Base-by-base conservation (phyloP, 371 early-diverging fungal species). In the Rhizopus sp. region DNA sequence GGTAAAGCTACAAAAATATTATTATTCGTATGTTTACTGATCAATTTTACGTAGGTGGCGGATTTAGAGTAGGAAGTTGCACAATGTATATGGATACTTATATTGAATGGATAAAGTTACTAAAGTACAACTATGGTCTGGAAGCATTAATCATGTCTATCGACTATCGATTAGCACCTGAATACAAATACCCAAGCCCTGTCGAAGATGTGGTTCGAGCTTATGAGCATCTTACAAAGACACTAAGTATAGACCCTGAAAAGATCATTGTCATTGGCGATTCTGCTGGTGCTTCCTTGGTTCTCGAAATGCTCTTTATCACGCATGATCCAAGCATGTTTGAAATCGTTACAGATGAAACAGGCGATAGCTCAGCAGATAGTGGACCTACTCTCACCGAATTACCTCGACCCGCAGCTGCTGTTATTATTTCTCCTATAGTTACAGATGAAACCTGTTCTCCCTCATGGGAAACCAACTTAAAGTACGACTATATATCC, bases 61-160 rank as follows among this genome's bases (percentile, higher is more conserved):
- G 80, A n/a, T 80, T 77, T 47, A 67, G 80, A 48, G 62, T 80
- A 7, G 80, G 80, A 5, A 72, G 55, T 38, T 69, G 73, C 40
- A 80, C 75, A 39, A 80, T 80, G 80, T 80, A 68, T 38, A 72
- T 77, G 75, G 80, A 76, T 39, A 69, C 71, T 23, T 63, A 65
- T n/a, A 68, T 80, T 48, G 64, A 64, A 29, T 75, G 73, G 73
- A 55, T 80, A 1, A 62, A 69, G 1, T 38, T 63, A 0, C 49
- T 80, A 0, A 74, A 76, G 53, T 66, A 69, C 15, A 70, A 80
- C 39, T 71, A 75, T 33, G 61, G 68, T 5, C 15, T 80, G 12
- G 62, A 63, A 15, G 66, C 58, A 4, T 51, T 80, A 50, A 74
- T 80, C 57, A 80, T 80, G 77, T 66, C 73, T 10, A 70, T 68